Evolutionary conservation across 768 basidiomycete genomes (phyloP).

Genomic region (Tulasnella sp.): DNA sequence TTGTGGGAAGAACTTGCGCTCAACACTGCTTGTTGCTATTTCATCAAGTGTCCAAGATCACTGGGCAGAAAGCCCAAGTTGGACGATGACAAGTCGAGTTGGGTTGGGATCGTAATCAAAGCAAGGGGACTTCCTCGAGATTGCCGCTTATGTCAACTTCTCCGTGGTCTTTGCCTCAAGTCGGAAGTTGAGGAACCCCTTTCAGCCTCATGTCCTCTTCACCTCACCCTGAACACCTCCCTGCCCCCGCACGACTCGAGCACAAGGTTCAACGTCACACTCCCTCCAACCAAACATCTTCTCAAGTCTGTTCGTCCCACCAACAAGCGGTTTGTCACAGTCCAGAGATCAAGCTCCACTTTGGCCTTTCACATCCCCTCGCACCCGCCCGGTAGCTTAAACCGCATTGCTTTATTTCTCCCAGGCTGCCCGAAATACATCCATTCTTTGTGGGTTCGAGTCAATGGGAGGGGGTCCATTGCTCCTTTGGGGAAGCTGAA

Average conservation of each 20-base stretch:
- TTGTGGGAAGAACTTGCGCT: not conserved
- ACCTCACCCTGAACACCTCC: not conserved
- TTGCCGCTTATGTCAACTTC: conserved; percentile 5
- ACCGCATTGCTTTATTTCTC: not conserved
- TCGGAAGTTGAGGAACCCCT: not conserved
- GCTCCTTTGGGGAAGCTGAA: not conserved
- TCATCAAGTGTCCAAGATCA: not conserved
- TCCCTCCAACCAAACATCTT: conserved; percentile 4
- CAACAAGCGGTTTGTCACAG: not conserved
- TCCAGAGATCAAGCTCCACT: conserved; percentile 8
- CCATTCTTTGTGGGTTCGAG: not conserved
- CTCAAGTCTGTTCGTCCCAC: conserved; percentile 9
- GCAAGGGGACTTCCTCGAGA: conserved; percentile 2
- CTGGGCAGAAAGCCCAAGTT: not conserved
- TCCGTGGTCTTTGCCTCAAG: not conserved
- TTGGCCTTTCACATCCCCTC: not conserved
- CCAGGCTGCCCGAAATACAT: not conserved
- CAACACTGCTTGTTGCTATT: not conserved
- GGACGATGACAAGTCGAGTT: not conserved
- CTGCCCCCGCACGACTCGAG: not conserved
- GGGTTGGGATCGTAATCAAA: not conserved
- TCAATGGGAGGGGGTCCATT: not conserved
- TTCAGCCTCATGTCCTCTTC: conserved; percentile 1
- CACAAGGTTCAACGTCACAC: conserved; percentile 7
- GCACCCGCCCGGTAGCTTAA: conserved; percentile 8